phyloP scores from a whole-genome alignment of 2,329 filamentous ascomycete genomes.

The Pseudogymnoascus sp. region DNA sequence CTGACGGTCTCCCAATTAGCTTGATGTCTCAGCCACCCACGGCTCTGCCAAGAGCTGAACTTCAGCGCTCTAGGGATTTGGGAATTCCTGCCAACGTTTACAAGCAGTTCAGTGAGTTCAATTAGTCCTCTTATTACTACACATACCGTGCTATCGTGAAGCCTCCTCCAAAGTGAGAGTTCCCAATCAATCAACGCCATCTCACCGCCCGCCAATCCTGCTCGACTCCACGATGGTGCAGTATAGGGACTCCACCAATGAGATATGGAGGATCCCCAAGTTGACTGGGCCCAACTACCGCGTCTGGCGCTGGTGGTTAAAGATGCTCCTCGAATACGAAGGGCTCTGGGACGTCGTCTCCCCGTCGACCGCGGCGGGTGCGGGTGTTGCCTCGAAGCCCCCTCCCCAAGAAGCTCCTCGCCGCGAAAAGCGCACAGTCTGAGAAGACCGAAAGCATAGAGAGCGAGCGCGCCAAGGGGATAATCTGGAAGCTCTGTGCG shows the following conservation, averaged over 20 bases:
- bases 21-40: neutral
- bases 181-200: neutral
- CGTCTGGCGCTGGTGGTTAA: neutral
- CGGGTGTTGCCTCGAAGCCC: neutral
- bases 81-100: neutral
- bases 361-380: too few species aligned
- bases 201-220: neutral
- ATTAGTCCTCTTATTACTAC: neutral
- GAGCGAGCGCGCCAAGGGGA: neutral
- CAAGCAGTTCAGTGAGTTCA: neutral
- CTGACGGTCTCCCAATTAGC: neutral
- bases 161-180: neutral
- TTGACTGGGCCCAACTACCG: neutral
- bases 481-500: neutral
- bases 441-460: neutral
- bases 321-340: neutral
- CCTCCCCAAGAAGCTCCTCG: neutral
- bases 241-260: neutral
- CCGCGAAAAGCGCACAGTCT: neutral
- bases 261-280: neutral
- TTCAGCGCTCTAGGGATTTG: neutral
- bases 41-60: neutral
- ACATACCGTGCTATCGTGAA: neutral
- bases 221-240: neutral
- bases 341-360: neutral